These are phyloP conservation scores for Pyrenophora tritici-repentis DNA, from an alignment of 2,329 filamentous ascomycete genomes.

Conservation along the genomic window DNA sequence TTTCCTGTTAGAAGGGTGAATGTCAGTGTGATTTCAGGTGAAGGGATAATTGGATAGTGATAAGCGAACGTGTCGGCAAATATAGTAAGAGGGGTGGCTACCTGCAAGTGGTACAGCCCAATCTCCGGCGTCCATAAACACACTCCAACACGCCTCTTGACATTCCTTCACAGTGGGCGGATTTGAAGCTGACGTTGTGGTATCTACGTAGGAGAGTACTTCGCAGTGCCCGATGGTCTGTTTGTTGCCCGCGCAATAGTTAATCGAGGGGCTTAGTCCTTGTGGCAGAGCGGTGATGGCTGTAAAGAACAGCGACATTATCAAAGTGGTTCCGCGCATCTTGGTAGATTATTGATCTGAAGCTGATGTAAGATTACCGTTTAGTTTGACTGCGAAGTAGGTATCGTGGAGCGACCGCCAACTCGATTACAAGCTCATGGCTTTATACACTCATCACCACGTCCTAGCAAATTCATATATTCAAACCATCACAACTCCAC, in stretches of 20 bases:
- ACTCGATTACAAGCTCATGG: too few relatives aligned
- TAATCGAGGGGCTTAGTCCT: not conserved
- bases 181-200: constrained; percentile 10
- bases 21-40: not conserved
- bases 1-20: constrained; percentile 1
- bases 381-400: too few relatives aligned
- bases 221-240: constrained; percentile 20
- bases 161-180: constrained; percentile 21
- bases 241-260: constrained; percentile 14
- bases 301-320: too few relatives aligned
- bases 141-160: constrained; percentile 17
- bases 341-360: too few relatives aligned
- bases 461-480: too few relatives aligned
- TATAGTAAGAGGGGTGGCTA: not conserved
- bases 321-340: too few relatives aligned
- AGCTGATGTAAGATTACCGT: too few relatives aligned
- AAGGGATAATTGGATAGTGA: too few relatives aligned
- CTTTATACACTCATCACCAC: too few relatives aligned
- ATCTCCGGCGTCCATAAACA: constrained; percentile 27
- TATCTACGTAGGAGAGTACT: constrained; percentile 22
- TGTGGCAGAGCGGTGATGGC: too few relatives aligned
- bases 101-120: constrained; percentile 25
- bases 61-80: not conserved
- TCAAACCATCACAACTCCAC: too few relatives aligned
- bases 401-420: too few relatives aligned